phyloP scores from a whole-genome alignment of 2,329 filamentous ascomycete species.

The Pseudogymnoascus sp. region DNA sequence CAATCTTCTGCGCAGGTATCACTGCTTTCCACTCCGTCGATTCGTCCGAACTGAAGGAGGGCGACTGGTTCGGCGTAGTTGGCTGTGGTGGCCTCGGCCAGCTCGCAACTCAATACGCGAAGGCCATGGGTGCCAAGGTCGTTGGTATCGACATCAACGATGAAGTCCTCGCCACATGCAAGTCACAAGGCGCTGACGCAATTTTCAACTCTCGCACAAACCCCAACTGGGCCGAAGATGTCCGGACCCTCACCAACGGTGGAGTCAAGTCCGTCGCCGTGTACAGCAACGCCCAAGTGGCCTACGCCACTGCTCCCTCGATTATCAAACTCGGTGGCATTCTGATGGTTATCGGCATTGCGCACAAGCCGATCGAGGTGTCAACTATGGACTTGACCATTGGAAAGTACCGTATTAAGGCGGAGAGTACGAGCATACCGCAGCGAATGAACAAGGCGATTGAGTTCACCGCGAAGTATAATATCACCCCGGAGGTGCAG shows the following conservation, averaged over 20 bases:
- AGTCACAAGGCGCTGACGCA: neutral
- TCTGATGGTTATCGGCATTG: slow-evolving; percentile 36
- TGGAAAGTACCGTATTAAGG: slow-evolving; percentile 33
- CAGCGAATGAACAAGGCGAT: slow-evolving; percentile 35
- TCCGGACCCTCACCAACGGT: slow-evolving; percentile 3
- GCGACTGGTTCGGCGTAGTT: slow-evolving; percentile 19
- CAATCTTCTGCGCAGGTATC: slow-evolving; percentile 42
- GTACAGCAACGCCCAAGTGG: slow-evolving; percentile 31
- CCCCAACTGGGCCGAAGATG: neutral
- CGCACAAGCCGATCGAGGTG: slow-evolving; percentile 29
- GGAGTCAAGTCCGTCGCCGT: slow-evolving; percentile 20
- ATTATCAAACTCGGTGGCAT: slow-evolving; percentile 32
- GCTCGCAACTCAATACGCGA: slow-evolving; percentile 12
- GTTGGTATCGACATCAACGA: slow-evolving; percentile 13
- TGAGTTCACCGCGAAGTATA: slow-evolving; percentile 35
- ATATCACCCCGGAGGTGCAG: slow-evolving; percentile 33
- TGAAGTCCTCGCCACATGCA: slow-evolving; percentile 1
- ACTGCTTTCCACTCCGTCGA: slow-evolving; percentile 35
- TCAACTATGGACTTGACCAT: slow-evolving; percentile 33
- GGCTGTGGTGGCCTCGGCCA: slow-evolving; percentile 13
- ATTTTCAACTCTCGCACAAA: slow-evolving; percentile 10
- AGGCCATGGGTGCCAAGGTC: slow-evolving; percentile 14
- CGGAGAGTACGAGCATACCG: slow-evolving; percentile 34
- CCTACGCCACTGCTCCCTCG: slow-evolving; percentile 30
- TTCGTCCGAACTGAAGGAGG: slow-evolving; percentile 28